These are phyloP conservation scores for Metschnikowia similis DNA, from an alignment of 805 yeast genomes.

Conservation along the genomic window DNA sequence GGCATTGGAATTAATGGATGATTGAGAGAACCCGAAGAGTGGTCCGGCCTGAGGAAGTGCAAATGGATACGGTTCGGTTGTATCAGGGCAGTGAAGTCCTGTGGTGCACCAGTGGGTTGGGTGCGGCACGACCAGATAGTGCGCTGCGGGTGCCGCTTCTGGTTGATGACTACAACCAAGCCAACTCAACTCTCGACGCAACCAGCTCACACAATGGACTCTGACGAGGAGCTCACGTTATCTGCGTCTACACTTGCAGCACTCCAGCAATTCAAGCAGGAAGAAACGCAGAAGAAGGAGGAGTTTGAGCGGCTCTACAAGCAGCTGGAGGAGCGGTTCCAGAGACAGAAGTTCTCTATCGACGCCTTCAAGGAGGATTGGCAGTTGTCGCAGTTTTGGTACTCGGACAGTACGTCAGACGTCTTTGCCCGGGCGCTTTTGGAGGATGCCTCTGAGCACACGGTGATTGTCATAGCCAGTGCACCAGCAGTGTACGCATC, in stretches of 20 bases:
- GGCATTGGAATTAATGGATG: slow-evolving; percentile 6
- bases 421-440: slow-evolving; percentile 64
- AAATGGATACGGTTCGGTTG: too few species aligned
- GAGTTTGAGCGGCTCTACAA: slow-evolving; percentile 52
- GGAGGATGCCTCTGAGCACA: slow-evolving; percentile 69
- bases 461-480: slow-evolving; percentile 71
- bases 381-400: slow-evolving; percentile 94
- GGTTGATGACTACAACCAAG: background rate
- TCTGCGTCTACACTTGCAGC: slow-evolving; percentile 52
- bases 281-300: slow-evolving; percentile 55
- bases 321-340: slow-evolving; percentile 55
- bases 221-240: slow-evolving; percentile 41
- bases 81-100: background rate
- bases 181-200: background rate
- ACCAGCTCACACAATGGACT: slow-evolving; percentile 23
- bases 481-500: slow-evolving; percentile 95
- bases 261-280: slow-evolving; percentile 58
- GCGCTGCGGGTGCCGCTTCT: background rate
- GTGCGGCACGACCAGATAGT: slow-evolving; percentile 2
- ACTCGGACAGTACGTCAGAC: slow-evolving; percentile 68
- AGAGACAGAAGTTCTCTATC: slow-evolving; percentile 49
- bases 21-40: background rate
- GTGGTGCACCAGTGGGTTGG: background rate
- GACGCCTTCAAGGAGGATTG: slow-evolving; percentile 85
- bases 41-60: background rate